Evolutionary conservation across 345 rosid genomes (phyloP), one percentile per base, ranked within the genome.

Genomic region (Eutrema japonicum): DNA sequence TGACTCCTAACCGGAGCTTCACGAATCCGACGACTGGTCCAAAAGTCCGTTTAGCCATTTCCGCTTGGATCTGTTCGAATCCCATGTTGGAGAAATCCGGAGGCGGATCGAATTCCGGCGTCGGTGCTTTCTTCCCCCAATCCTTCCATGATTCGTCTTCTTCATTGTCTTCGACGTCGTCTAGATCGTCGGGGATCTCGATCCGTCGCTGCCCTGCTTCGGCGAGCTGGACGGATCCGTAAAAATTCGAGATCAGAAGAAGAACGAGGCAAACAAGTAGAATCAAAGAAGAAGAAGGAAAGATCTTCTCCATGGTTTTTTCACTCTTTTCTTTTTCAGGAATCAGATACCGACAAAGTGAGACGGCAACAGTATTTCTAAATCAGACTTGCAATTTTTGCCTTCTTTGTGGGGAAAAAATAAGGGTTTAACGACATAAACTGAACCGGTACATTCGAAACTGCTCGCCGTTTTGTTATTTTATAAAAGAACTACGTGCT

Each of bases 101-200:
- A 7, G 94, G 92, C 2, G 87, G 95, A 64, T 86, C 91, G 63
- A 79, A 79, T 46, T 76, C 79, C 2, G 81, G 83, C 6, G 63
- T 48, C 9, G 73, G 7, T 38, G 86, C 64, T 72, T 70, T 82
- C 72, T 81, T 82, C 10, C 99, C 99, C 99, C 98, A 95, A 54
- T 83, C 86, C 77, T 84, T 90, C 99, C 99, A 95, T 46, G 79
- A 78, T 4, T 92, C 98, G 77, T 95, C 97, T 84, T 95, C 97
- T 79, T 92, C 97, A 6, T 85, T 88, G 79, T 95, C 96, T 18
- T 90, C 72, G 1, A 95, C 88, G 83, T 88, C 96, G 51, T 90
- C 86, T 42, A 95, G 93, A 75, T 95, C 96, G 76, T 95, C 97
- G 62, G 89, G 50, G 70, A 94, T 81, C 82, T 89, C 92, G 76